Evolutionary conservation across 2,329 filamentous ascomycete species (phyloP), one percentile per base, ranked within the genome.

Genomic region (Fusarium sp.): DNA sequence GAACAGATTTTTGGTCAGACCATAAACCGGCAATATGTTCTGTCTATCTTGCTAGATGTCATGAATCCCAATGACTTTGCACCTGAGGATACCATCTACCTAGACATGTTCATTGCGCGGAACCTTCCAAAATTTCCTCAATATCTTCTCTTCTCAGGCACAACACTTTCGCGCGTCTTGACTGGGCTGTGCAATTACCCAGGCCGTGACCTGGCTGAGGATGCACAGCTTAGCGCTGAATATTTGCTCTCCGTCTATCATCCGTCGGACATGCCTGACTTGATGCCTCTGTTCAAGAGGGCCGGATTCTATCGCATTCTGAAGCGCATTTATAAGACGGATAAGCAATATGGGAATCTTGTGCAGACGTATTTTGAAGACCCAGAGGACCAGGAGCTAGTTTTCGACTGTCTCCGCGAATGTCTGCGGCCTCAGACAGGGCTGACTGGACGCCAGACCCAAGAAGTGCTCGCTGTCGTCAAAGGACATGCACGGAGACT

Each of bases 31-130:
- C 96, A 99, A 80, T 97, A 97, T 76, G 90, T 99, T 65, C 88
- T 98, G 71, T 95, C 93, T 49, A 97, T 98, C 61, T 83, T 99
- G 63, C 86, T 97, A 14, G 94, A 97, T 79, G 91, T 98, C 32
- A 97, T 99, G 93, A 92, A 91, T 53, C 83, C 89, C 1, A 85
- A 87, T 7, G 89, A 93, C 49, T 98, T 97, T 80, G 88, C 90
- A 1, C 82, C 90, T 0, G 89, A 92, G 67, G 94, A 98, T 77
- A 95, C 93, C 15, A 93, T 99, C 60, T 99, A 97, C 80, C 88
- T 99, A 46, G 94, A 99, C 81, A 99, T 99, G 94, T 99, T 99
- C 78, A 92, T 99, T 78, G 95, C 96, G 20, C 90, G 96, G 60
- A 99, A 97, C 78, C 83, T 99, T 53, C 93, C 97, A 6, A 99